Percentiles rank a stretch among this genome's conserved stretches.
These are phyloP conservation scores for Aspergillus sp. DNA, from an alignment of 2,329 filamentous ascomycete genomes.

Conservation along the genomic window DNA sequence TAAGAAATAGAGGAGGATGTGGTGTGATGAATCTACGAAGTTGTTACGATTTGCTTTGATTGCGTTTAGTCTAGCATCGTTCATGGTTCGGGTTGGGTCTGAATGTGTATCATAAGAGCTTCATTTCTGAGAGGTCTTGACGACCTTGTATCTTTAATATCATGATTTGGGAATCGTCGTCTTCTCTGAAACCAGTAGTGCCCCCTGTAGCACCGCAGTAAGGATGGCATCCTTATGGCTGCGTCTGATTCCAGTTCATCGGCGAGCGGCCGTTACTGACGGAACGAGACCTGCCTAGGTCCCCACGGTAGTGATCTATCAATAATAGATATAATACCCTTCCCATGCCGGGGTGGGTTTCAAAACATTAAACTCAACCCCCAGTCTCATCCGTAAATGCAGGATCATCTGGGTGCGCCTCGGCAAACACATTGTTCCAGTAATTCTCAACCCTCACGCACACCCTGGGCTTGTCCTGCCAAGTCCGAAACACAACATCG, in stretches of 20 bases:
- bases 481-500: constrained; percentile 27
- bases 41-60: constrained; percentile 1
- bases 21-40: background rate
- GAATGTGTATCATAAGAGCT: constrained; percentile 2
- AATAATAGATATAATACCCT: background rate
- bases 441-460: constrained; percentile 26
- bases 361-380: no score
- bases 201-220: no score
- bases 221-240: background rate
- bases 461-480: constrained; percentile 24
- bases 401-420: constrained; percentile 25
- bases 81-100: background rate
- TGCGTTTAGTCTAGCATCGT: background rate
- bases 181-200: no score
- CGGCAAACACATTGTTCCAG: constrained; percentile 28
- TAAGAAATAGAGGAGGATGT: constrained; percentile 14
- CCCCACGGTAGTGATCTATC: background rate
- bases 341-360: no score
- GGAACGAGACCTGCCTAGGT: no score
- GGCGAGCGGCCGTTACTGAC: no score
- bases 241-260: no score
- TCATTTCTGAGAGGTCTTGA: background rate
- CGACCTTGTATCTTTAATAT: constrained; percentile 4
- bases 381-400: constrained; percentile 14
- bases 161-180: background rate